Base-by-base conservation (phyloP, 1,284 basidiomycete species). In the Papiliotrema terrestris region DNA sequence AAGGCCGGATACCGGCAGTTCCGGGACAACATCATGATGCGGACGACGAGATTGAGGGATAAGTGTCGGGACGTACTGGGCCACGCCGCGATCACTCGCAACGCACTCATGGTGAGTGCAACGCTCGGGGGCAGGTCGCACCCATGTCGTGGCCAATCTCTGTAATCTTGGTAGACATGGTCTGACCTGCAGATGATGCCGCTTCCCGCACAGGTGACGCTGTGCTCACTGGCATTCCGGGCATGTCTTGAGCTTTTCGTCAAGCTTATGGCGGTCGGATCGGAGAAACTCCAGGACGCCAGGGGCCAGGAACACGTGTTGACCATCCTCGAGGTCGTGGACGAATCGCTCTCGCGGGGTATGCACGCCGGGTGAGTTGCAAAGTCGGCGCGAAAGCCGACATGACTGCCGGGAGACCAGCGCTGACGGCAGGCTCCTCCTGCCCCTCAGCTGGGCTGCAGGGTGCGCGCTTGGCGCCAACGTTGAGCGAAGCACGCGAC, bases 361-460 rank as follows among this genome's bases (percentile, higher is more conserved):
- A 57, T 55, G 47, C 57, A 56, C 29, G 47, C 48, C 9, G 62
- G 62, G 62, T 61, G 35, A 52, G 57, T 44, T 19, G 14, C 22
- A n/a, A n/a, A n/a, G 15, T 29, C 45, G 22, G 29, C 6, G 29
- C 29, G 29, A 32, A 32, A 6, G 29, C 29, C 6, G 29, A n/a
- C n/a, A n/a, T 15, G 35, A 13, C 9, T 19, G 9, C 23, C 3
- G 14, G 13, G 19, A 32, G 45, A 45, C 20, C n/a, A 22, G 35
- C 8, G 35, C 19, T 26, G 15, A 29, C 41, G 13, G 3, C 26
- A 63, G 61, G 1, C 48, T 63, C 2, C 57, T 63, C 2, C 45
- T 63, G 15, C 57, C 61, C 14, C 49, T 63, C 25, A 50, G 55
- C 2, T 63, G 61, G 61, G 59, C 59, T 11, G 54, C 56, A 19